Evolutionary conservation across 73 alveolate genomes (phyloP).

Genomic region (Symbiodinium pilosum): DNA sequence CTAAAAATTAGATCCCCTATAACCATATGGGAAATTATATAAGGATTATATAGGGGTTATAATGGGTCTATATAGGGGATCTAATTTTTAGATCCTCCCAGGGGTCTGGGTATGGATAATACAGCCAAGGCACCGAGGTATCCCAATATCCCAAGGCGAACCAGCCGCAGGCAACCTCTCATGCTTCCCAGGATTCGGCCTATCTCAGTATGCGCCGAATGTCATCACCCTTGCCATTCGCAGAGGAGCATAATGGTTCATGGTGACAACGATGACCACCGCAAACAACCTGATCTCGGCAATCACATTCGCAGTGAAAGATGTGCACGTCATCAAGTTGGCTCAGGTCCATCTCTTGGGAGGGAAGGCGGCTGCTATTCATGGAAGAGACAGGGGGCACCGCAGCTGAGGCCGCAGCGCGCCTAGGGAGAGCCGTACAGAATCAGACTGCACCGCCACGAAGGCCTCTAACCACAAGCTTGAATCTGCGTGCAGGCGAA

Average conservation of each 20-base stretch:
- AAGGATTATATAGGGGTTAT: too few species aligned
- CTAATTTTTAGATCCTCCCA: too few species aligned
- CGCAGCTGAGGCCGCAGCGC: slow-evolving; percentile 53
- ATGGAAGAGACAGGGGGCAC: too few species aligned
- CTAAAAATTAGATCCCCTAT: too few species aligned
- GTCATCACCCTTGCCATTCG: neutral
- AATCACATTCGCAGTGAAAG: too few species aligned
- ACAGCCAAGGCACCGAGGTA: neutral
- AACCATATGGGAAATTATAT: too few species aligned
- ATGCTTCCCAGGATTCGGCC: neutral
- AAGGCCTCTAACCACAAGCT: slow-evolving; percentile 64
- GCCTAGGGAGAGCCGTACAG: slow-evolving; percentile 69
- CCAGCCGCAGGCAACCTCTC: slow-evolving; percentile 86
- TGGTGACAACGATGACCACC: slow-evolving; percentile 70
- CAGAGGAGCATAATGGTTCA: slow-evolving; percentile 56
- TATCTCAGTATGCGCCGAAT: neutral
- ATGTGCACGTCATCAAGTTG: too few species aligned
- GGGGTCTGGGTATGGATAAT: too few species aligned
- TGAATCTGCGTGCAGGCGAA: too few species aligned
- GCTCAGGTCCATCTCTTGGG: too few species aligned
- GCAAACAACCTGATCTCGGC: slow-evolving; percentile 71
- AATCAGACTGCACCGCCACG: slow-evolving; percentile 72
- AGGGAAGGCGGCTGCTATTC: too few species aligned
- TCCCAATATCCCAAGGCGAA: slow-evolving; percentile 82
- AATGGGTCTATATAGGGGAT: too few species aligned